A percentile compares a stretch with the other conserved stretches of the same genome.
These are phyloP conservation scores for Fennellomyces sp. DNA, from an alignment of 371 early-diverging fungal species.

Conservation along the genomic window DNA sequence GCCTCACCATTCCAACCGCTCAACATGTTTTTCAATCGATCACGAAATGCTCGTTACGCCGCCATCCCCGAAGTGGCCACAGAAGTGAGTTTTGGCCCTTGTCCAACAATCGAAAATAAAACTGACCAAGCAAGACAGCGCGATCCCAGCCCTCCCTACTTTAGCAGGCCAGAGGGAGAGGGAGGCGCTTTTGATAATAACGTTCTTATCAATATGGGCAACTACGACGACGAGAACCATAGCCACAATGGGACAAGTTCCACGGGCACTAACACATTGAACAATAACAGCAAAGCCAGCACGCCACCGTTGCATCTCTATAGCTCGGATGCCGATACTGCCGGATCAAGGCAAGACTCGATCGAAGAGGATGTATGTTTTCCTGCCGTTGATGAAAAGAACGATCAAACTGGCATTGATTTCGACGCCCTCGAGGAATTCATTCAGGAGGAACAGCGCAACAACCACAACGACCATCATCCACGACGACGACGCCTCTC, in stretches of 20 bases:
- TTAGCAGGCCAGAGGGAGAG: neutral
- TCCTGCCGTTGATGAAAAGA: constrained; percentile 36
- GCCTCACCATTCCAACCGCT: constrained; percentile 18
- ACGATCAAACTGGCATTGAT: constrained; percentile 37
- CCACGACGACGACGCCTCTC: constrained; percentile 19
- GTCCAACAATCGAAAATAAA: neutral
- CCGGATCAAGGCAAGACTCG: constrained; percentile 21
- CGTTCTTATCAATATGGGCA: constrained; percentile 16
- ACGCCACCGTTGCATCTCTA: constrained; percentile 15
- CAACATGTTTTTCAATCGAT: constrained; percentile 18
- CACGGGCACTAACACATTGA: constrained; percentile 1
- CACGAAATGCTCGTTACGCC: constrained; percentile 15
- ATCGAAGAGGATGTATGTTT: constrained; percentile 51
- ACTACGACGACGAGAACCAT: constrained; percentile 4
- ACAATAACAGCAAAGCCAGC: neutral
- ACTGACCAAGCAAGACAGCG: neutral
- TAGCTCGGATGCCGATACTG: constrained; percentile 25
- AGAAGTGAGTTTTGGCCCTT: constrained; percentile 8
- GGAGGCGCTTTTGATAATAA: constrained; percentile 4
- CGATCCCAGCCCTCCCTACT: neutral
- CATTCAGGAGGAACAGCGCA: constrained; percentile 14
- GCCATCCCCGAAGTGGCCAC: constrained; percentile 14
- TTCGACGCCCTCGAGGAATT: constrained; percentile 29
- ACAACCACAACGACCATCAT: neutral
- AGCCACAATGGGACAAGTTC: constrained; percentile 2